Percentiles rank a stretch among this genome's conserved stretches.
Conservation (phyloP, 2,329 filamentous ascomycete genomes). For the Sporothrix inflata region DNA sequence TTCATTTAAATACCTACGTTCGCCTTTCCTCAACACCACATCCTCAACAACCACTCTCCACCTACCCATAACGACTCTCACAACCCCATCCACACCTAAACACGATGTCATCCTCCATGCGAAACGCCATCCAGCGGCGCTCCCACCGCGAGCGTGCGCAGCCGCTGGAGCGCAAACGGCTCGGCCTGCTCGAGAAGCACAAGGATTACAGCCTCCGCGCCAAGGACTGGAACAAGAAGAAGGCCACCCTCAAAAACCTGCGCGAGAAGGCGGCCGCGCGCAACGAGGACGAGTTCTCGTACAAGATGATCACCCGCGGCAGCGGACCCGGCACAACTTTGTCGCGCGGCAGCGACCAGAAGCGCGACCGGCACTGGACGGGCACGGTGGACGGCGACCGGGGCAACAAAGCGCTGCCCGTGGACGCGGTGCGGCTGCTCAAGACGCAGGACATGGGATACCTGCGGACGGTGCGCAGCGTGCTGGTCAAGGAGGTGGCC, state of each 20-base stretch:
- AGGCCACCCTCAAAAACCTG: slow-evolving; percentile 61
- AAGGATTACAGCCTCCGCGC: slow-evolving; percentile 63
- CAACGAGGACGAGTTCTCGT: slow-evolving; percentile 76
- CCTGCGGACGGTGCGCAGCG: slow-evolving; percentile 63
- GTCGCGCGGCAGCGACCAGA: slow-evolving; percentile 41
- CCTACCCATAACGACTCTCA: neutral
- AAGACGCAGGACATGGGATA: slow-evolving; percentile 73
- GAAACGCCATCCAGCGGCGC: slow-evolving; percentile 41
- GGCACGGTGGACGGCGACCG: slow-evolving; percentile 62
- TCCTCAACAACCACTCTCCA: neutral
- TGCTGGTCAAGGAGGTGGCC: slow-evolving; percentile 61
- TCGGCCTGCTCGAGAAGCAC: slow-evolving; percentile 93
- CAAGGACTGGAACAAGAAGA: slow-evolving; percentile 68
- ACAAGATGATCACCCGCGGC: slow-evolving; percentile 67
- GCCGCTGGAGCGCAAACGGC: slow-evolving; percentile 78
- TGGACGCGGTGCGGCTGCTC: slow-evolving; percentile 63
- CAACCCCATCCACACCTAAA: neutral
- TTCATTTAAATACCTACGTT: too few relatives aligned
- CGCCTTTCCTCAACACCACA: neutral
- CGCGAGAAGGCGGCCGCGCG: slow-evolving; percentile 65
- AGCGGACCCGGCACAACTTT: slow-evolving; percentile 55
- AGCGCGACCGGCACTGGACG: slow-evolving; percentile 52
- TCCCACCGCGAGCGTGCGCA: slow-evolving; percentile 91
- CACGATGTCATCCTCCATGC: slow-evolving; percentile 37
- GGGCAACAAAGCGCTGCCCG: slow-evolving; percentile 58